A percentile compares a stretch with the other conserved stretches of the same genome.
These are phyloP conservation scores for Aspergillus hancockii DNA, from an alignment of 495 filamentous ascomycete species.

Conservation along the genomic window DNA sequence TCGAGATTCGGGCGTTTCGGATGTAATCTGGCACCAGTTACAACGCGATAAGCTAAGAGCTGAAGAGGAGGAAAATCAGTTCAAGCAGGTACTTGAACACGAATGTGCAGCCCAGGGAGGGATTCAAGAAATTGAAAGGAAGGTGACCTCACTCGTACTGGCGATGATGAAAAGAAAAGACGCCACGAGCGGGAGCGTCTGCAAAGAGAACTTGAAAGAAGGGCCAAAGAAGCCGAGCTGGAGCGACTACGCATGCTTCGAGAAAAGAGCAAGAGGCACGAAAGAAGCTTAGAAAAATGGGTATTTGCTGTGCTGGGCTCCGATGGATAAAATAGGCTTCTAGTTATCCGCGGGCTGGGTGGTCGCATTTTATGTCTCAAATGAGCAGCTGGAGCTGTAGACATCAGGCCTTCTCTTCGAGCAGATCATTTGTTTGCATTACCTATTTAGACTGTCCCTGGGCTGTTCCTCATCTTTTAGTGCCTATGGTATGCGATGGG, in stretches of 20 bases:
- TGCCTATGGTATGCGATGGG: too few species aligned
- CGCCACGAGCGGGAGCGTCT: constrained; percentile 38
- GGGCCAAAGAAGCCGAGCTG: constrained; percentile 21
- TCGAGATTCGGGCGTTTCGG: constrained; percentile 59
- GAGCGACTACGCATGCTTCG: constrained; percentile 29
- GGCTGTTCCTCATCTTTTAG: too few species aligned
- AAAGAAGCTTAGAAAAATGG: constrained; percentile 49
- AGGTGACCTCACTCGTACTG: constrained; percentile 17
- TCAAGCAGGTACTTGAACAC: constrained; percentile 15
- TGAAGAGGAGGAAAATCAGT: constrained; percentile 21
- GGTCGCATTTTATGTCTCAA: constrained; percentile 39
- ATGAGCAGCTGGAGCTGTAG: background rate
- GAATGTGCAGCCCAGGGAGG: constrained; percentile 13
- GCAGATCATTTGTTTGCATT: background rate
- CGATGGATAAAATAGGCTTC: constrained; percentile 53
- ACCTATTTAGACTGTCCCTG: background rate
- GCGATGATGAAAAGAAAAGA: constrained; percentile 26
- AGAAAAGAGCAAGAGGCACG: constrained; percentile 42
- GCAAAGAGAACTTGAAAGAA: constrained; percentile 30
- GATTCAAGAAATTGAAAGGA: background rate
- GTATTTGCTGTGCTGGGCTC: constrained; percentile 51
- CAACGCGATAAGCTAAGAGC: constrained; percentile 46
- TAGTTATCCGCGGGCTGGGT: constrained; percentile 58
- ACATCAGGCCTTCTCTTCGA: too few species aligned
- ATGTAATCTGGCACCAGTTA: constrained; percentile 62